These are phyloP conservation scores for Fusarium subglutinans DNA, from an alignment of 2,329 filamentous ascomycete species.

Conservation along the genomic window DNA sequence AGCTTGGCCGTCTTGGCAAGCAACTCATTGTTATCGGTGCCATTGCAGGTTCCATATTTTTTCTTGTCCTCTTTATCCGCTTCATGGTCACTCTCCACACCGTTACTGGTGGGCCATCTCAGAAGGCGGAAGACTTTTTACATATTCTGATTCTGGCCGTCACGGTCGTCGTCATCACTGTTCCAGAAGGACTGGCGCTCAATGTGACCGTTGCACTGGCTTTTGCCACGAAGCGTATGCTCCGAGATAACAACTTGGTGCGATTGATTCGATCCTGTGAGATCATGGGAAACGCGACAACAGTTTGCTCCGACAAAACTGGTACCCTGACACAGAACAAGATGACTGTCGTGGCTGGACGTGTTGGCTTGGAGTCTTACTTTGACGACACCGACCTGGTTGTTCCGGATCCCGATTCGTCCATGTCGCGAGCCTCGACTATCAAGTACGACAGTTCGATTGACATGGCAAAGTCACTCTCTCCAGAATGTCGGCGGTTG, in stretches of 20 bases:
- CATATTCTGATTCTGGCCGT: conserved; percentile 67
- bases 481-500: conserved; percentile 47
- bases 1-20: conserved; percentile 79
- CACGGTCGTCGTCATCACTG: conserved; percentile 67
- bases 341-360: conserved; percentile 69
- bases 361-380: conserved; percentile 54
- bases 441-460: conserved; percentile 43
- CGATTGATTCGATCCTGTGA: conserved; percentile 68
- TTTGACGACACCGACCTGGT: conserved; percentile 50
- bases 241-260: conserved; percentile 70
- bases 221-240: conserved; percentile 70
- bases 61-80: conserved; percentile 53
- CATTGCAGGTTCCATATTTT: conserved; percentile 54
- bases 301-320: conserved; percentile 73
- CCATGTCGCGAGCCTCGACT: conserved; percentile 34
- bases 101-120: conserved; percentile 53
- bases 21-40: conserved; percentile 67
- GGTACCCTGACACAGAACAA: conserved; percentile 72
- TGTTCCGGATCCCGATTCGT: conserved; percentile 27
- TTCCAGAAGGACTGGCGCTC: conserved; percentile 68
- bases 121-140: conserved; percentile 66
- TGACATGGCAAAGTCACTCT: conserved; percentile 45
- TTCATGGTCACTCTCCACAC: conserved; percentile 48
- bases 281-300: conserved; percentile 72
- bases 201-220: conserved; percentile 70